phyloP scores from a whole-genome alignment of 2,329 filamentous ascomycete genomes.

The Diatrype stigma region DNA sequence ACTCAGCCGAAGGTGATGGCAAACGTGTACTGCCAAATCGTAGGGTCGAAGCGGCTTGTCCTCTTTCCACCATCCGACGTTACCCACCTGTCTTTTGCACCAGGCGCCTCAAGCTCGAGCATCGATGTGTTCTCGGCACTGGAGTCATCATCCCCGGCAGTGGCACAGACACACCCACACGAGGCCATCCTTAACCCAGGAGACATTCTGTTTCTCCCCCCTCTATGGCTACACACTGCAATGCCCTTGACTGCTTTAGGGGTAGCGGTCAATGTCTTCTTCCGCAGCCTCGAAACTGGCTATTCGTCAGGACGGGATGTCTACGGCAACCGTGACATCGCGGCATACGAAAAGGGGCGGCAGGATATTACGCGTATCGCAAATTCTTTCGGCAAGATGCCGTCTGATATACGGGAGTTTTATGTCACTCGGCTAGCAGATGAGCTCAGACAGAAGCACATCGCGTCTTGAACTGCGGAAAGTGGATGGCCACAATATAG shows the following conservation, averaged over 20 bases:
- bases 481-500: too few species aligned
- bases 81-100: slow-evolving; percentile 61
- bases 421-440: slow-evolving; percentile 69
- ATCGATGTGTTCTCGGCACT: slow-evolving; percentile 63
- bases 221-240: slow-evolving; percentile 79
- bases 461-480: too few species aligned
- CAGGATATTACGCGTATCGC: slow-evolving; percentile 65
- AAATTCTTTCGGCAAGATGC: slow-evolving; percentile 60
- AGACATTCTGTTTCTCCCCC: slow-evolving; percentile 76
- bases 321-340: slow-evolving; percentile 82
- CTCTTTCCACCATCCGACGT: slow-evolving; percentile 79
- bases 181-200: slow-evolving; percentile 64
- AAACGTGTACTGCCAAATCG: slow-evolving; percentile 78
- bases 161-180: slow-evolving; percentile 55
- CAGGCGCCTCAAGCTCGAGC: slow-evolving; percentile 76
- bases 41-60: slow-evolving; percentile 67
- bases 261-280: slow-evolving; percentile 87
- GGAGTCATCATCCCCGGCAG: slow-evolving; percentile 30
- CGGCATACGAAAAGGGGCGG: slow-evolving; percentile 77
- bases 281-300: slow-evolving; percentile 61
- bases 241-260: slow-evolving; percentile 56
- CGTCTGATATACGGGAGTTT: slow-evolving; percentile 64
- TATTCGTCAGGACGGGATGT: slow-evolving; percentile 77
- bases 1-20: slow-evolving; percentile 63
- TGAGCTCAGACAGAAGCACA: slow-evolving; percentile 47